Percentiles rank a stretch among this genome's conserved stretches.
phyloP scores from a whole-genome alignment of 352 stramenopile genomes.

The Phytophthora hibernalis region DNA sequence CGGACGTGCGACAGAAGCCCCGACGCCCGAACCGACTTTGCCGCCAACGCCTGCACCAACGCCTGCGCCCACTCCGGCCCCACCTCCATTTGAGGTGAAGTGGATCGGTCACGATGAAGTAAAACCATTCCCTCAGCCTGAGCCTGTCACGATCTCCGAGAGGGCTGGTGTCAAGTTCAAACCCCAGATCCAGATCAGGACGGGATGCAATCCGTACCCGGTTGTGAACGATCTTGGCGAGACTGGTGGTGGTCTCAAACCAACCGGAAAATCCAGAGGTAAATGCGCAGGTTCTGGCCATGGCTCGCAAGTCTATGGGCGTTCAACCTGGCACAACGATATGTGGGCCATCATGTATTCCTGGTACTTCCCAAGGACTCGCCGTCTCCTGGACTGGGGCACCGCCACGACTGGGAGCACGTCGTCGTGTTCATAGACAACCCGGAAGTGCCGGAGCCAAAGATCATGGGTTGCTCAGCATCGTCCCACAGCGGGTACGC shows the following conservation, averaged over 20 bases:
- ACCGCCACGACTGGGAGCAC: constrained; percentile 56
- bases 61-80: no score
- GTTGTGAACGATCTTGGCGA: constrained; percentile 23
- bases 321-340: constrained; percentile 31
- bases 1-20: background rate
- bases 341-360: constrained; percentile 42
- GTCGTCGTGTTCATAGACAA: constrained; percentile 51
- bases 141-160: constrained; percentile 16
- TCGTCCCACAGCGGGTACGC: constrained; percentile 37
- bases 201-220: constrained; percentile 19
- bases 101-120: constrained; percentile 10
- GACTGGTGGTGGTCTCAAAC: constrained; percentile 20
- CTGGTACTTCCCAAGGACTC: constrained; percentile 61
- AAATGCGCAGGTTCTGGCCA: constrained; percentile 33
- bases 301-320: constrained; percentile 41
- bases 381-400: constrained; percentile 34
- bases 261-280: constrained; percentile 8
- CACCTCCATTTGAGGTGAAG: background rate
- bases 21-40: background rate
- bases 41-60: background rate
- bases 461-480: constrained; percentile 25
- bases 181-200: constrained; percentile 12
- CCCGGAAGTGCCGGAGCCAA: constrained; percentile 22
- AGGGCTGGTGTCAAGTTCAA: constrained; percentile 17
- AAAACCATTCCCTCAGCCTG: constrained; percentile 9